A percentile compares a stretch with the other conserved stretches of the same genome.
phyloP scores from a whole-genome alignment of 805 yeast genomes.

The Saccharomycopsis amapae region DNA sequence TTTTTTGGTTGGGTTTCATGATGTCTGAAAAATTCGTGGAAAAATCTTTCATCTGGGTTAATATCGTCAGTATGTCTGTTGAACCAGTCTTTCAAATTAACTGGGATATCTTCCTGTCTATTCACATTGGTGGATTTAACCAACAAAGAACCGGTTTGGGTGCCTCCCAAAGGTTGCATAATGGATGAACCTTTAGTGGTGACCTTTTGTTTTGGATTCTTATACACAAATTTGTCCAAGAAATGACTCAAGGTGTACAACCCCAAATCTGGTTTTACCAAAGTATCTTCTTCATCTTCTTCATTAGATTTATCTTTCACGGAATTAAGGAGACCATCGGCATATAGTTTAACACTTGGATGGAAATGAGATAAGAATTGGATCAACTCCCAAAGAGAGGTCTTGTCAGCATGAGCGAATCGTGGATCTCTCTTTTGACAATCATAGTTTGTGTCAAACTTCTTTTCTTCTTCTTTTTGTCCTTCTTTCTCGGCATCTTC shows the following conservation, averaged over 20 bases:
- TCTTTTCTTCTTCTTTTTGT: constrained; percentile 27
- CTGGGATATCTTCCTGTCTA: constrained; percentile 41
- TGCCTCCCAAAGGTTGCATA: constrained; percentile 96
- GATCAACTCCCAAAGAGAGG: constrained; percentile 82
- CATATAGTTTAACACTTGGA: constrained; percentile 83
- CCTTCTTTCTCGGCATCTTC: constrained; percentile 35
- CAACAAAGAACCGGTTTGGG: constrained; percentile 60
- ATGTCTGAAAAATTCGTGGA: constrained; percentile 72
- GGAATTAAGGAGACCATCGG: constrained; percentile 53
- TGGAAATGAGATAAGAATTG: constrained; percentile 79
- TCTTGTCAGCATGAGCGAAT: constrained; percentile 73
- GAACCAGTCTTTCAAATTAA: constrained; percentile 80
- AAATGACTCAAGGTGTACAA: constrained; percentile 83
- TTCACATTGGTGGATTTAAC: constrained; percentile 51
- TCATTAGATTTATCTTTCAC: constrained; percentile 18
- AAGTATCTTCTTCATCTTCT: constrained; percentile 27
- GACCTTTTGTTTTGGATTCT: constrained; percentile 77
- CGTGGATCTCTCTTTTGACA: constrained; percentile 89
- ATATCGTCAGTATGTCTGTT: constrained; percentile 54
- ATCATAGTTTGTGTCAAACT: constrained; percentile 47
- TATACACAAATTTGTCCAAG: constrained; percentile 91
- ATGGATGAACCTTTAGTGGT: constrained; percentile 79
- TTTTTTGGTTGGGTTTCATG: constrained; percentile 38
- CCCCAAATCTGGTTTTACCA: constrained; percentile 82
- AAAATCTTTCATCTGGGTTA: constrained; percentile 83